Evolutionary conservation across 1,139 yeast genomes (phyloP), one percentile per base, ranked within the genome.

Genomic region (Pichia sp.): DNA sequence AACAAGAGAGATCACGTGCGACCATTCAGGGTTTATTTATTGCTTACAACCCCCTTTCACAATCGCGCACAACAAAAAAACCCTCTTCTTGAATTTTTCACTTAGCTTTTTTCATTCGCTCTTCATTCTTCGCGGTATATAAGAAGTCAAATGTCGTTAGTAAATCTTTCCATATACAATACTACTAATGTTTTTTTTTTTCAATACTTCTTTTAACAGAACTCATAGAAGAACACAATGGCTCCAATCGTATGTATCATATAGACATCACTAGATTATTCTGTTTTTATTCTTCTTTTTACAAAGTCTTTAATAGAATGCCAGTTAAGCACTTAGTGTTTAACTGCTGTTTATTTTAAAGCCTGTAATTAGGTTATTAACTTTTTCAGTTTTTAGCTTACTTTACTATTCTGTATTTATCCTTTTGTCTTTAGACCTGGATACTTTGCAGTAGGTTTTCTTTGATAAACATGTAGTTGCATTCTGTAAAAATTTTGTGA

Each of bases 211-310:
- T 23, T 22, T 16, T 3, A 4, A 4, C 13, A n/a, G n/a, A n/a
- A n/a, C n/a, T n/a, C n/a, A n/a, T n/a, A n/a, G n/a, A n/a, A n/a
- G n/a, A n/a, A 21, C 27, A 74, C 63, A 75, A 82, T 82, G 93
- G 93, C 93, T 77, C 93, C 93, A 79, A 80, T 80, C 68, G 91
- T 82, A 82, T 67, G 91, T 82, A 67, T 65, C n/a, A n/a, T n/a
- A n/a, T n/a, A n/a, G n/a, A n/a, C n/a, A n/a, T n/a, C n/a, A n/a
- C n/a, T n/a, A n/a, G n/a, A 18, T 13, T 11, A 21, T 11, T 24
- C 16, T 22, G 19, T 25, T 9, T 23, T 25, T 37, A 16, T 22
- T 21, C 21, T 33, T 27, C 18, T 13, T 31, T 13, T 40, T 42
- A 20, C 37, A 36, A 45, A 45, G 48, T 40, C 49, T 45, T 41